Evolutionary conservation across 306 rosid species (phyloP).

Genomic region (Mucuna pruriens): DNA sequence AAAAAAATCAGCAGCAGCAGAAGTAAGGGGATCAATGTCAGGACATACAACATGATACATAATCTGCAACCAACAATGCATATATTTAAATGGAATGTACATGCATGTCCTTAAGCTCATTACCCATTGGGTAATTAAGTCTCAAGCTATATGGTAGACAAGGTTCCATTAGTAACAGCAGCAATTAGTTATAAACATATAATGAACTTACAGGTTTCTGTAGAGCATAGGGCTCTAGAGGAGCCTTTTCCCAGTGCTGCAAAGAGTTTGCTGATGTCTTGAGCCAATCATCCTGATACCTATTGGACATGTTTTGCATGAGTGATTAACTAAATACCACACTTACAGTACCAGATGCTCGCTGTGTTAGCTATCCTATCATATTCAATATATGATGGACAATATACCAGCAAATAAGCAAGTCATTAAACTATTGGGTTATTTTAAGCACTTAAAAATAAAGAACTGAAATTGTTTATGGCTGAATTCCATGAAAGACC

Average conservation of each 20-base stretch:
- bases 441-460: background rate
- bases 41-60: conserved; percentile 86
- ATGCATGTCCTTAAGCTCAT: conserved; percentile 28
- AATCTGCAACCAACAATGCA: conserved; percentile 70
- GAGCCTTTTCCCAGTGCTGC: conserved; percentile 98
- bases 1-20: conserved; percentile 95
- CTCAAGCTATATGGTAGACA: conserved; percentile 19
- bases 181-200: conserved; percentile 25
- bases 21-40: conserved; percentile 91
- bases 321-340: conserved; percentile 21
- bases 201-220: conserved; percentile 81
- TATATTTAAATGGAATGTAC: conserved; percentile 29
- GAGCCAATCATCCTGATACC: conserved; percentile 99
- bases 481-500: background rate
- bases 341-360: conserved; percentile 15
- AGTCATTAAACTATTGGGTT: conserved; percentile 6
- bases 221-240: conserved; percentile 92
- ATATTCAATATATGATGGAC: background rate
- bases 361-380: background rate
- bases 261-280: conserved; percentile 84
- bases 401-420: conserved; percentile 1
- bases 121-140: background rate
- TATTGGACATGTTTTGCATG: conserved; percentile 39
- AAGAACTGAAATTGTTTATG: background rate
- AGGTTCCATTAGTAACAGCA: conserved; percentile 26